A percentile compares a stretch with the other conserved stretches of the same genome.
Evolutionary conservation across 768 basidiomycete species (phyloP).

Genomic region (Pulveroboletus sp.): DNA sequence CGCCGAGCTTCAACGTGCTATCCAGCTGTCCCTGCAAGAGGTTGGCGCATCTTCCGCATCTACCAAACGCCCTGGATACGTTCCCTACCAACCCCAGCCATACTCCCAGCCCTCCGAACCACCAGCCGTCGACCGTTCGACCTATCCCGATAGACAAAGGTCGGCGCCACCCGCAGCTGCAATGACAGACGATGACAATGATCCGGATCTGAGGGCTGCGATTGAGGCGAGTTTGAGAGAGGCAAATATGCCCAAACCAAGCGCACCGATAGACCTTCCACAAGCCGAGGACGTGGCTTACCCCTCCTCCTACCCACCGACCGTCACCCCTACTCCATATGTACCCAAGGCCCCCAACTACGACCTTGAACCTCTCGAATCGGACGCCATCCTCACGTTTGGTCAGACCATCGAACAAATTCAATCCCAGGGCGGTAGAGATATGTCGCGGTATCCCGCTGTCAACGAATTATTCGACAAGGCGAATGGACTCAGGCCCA

Average conservation of each 20-base stretch:
- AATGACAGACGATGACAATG: conserved; percentile 68
- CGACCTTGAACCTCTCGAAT: conserved; percentile 78
- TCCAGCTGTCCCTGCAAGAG: conserved; percentile 86
- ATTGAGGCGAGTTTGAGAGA: conserved; percentile 96
- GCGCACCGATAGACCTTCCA: conserved; percentile 65
- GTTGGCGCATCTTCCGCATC: conserved; percentile 44
- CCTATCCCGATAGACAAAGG: conserved; percentile 34
- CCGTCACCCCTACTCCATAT: conserved; percentile 32
- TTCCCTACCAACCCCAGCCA: conserved; percentile 49
- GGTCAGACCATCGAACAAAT: conserved; percentile 86
- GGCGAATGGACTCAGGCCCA: conserved; percentile 72
- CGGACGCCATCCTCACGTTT: conserved; percentile 85
- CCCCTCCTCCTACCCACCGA: conserved; percentile 45
- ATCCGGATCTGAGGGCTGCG: conserved; percentile 87
- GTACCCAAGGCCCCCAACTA: conserved; percentile 63
- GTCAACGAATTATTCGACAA: conserved; percentile 83
- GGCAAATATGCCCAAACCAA: conserved; percentile 69
- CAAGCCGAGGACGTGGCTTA: conserved; percentile 48
- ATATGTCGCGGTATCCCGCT: conserved; percentile 77
- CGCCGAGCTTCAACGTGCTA: conserved; percentile 89
- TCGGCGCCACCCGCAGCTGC: conserved; percentile 21
- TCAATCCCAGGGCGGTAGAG: conserved; percentile 69
- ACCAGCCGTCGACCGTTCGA: conserved; percentile 56
- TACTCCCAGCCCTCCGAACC: conserved; percentile 60
- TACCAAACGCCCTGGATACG: conserved; percentile 60